phyloP scores from a whole-genome alignment of 192 early-diverging fungal species.

The Coemansia sp. region DNA sequence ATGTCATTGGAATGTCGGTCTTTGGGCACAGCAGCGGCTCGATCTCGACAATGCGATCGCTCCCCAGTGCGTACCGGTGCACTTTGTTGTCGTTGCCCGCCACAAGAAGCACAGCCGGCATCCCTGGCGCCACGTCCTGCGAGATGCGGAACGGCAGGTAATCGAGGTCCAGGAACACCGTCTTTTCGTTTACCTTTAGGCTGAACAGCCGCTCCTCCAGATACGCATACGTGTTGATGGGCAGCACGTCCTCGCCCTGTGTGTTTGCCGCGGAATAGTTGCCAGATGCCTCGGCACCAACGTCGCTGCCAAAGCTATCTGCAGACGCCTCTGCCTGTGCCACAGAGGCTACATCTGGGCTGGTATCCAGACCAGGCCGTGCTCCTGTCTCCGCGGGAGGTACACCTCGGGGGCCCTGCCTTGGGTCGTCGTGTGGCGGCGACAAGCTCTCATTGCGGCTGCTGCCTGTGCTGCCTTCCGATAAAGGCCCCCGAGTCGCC shows the following conservation, averaged over 20 bases:
- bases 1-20: slow-evolving; percentile 39
- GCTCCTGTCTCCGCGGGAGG: neutral
- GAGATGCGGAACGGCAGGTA: slow-evolving; percentile 58
- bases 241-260: slow-evolving; percentile 4
- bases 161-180: slow-evolving; percentile 30
- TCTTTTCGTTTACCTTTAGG: slow-evolving; percentile 21
- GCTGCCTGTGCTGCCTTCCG: neutral
- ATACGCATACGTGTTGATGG: slow-evolving; percentile 50
- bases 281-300: neutral
- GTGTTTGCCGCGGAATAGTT: neutral
- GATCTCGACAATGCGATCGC: slow-evolving; percentile 46
- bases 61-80: slow-evolving; percentile 53
- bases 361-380: neutral
- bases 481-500: neutral
- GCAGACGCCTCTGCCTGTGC: neutral
- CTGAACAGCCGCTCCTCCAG: slow-evolving; percentile 53
- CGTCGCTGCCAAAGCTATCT: neutral
- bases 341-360: neutral
- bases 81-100: slow-evolving; percentile 53
- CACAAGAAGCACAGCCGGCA: slow-evolving; percentile 48
- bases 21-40: slow-evolving; percentile 48
- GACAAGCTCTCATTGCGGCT: slow-evolving; percentile 9
- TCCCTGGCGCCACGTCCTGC: slow-evolving; percentile 42
- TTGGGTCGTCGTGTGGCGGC: neutral
- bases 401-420: neutral